Conservation (phyloP, 2,329 filamentous ascomycete species). For the Trichoderma lentiforme region DNA sequence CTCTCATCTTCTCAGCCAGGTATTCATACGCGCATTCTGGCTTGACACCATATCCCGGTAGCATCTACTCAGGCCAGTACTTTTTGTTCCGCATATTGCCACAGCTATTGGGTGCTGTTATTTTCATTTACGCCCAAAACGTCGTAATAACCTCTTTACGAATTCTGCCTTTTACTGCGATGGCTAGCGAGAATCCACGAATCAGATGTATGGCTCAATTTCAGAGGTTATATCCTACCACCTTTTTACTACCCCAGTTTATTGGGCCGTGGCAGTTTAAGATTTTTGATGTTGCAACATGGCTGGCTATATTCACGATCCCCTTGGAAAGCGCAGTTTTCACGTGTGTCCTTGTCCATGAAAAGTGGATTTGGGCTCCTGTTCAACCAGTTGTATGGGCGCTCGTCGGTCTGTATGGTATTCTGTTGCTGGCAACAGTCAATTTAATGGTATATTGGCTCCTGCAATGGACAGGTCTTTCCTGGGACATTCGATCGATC, state of each 20-base stretch:
- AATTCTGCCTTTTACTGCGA: conserved; percentile 71
- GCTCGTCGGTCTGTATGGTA: conserved; percentile 67
- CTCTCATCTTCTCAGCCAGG: conserved; percentile 68
- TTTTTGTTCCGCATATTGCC: conserved; percentile 86
- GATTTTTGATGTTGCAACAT: conserved; percentile 64
- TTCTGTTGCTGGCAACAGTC: conserved; percentile 56
- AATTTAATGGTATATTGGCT: conserved; percentile 62
- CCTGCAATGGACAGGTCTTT: conserved; percentile 65
- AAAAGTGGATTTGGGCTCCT: conserved; percentile 73
- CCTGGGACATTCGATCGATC: conserved; percentile 81
- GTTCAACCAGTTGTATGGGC: conserved; percentile 78
- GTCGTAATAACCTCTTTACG: conserved; percentile 73
- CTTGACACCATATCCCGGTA: conserved; percentile 62
- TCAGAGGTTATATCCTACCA: conserved; percentile 63
- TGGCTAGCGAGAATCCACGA: conserved; percentile 62
- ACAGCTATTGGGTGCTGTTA: conserved; percentile 66
- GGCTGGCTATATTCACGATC: conserved; percentile 75
- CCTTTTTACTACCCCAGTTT: conserved; percentile 61
- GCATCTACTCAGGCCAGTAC: conserved; percentile 69
- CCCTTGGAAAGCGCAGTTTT: conserved; percentile 79
- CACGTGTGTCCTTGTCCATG: conserved; percentile 55
- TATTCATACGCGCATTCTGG: conserved; percentile 63
- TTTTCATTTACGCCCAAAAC: conserved; percentile 75
- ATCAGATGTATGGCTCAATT: conserved; percentile 65
- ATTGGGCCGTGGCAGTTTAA: conserved; percentile 64